phyloP scores from a whole-genome alignment of 2,329 filamentous ascomycete species.

The Endothia cerciana region DNA sequence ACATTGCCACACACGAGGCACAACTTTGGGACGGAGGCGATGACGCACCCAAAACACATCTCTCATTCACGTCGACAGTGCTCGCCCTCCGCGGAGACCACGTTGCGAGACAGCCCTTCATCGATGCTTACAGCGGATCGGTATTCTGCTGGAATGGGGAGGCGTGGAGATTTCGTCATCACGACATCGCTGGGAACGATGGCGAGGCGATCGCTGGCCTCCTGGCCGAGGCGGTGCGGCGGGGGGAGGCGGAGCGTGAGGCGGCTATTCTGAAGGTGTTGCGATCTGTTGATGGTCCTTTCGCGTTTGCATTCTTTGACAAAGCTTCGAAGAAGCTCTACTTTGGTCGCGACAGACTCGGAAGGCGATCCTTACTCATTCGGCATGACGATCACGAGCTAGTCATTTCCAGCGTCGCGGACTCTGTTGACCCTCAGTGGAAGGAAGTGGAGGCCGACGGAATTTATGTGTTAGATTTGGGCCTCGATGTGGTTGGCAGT shows the following conservation, averaged over 20 bases:
- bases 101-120: slow-evolving; percentile 74
- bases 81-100: slow-evolving; percentile 82
- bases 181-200: slow-evolving; percentile 74
- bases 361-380: slow-evolving; percentile 78
- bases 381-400: slow-evolving; percentile 53
- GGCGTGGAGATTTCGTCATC: slow-evolving; percentile 75
- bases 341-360: slow-evolving; percentile 86
- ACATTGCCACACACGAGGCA: slow-evolving; percentile 50
- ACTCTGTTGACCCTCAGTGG: slow-evolving; percentile 60
- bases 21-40: slow-evolving; percentile 33
- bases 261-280: slow-evolving; percentile 55
- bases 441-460: slow-evolving; percentile 84
- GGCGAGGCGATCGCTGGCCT: slow-evolving; percentile 68
- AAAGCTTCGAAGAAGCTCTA: slow-evolving; percentile 64
- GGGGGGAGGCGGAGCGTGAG: slow-evolving; percentile 32
- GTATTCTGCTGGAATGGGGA: slow-evolving; percentile 97
- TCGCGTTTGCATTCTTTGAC: slow-evolving; percentile 87
- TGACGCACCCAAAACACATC: slow-evolving; percentile 41
- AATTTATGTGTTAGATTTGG: slow-evolving; percentile 70
- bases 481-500: not conserved
- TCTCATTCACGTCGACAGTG: slow-evolving; percentile 81
- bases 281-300: slow-evolving; percentile 75
- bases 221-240: slow-evolving; percentile 51
- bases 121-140: slow-evolving; percentile 59
- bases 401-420: slow-evolving; percentile 72